These are phyloP conservation scores for Kokia cookei DNA, from an alignment of 441 rosid species.

Conservation along the genomic window DNA sequence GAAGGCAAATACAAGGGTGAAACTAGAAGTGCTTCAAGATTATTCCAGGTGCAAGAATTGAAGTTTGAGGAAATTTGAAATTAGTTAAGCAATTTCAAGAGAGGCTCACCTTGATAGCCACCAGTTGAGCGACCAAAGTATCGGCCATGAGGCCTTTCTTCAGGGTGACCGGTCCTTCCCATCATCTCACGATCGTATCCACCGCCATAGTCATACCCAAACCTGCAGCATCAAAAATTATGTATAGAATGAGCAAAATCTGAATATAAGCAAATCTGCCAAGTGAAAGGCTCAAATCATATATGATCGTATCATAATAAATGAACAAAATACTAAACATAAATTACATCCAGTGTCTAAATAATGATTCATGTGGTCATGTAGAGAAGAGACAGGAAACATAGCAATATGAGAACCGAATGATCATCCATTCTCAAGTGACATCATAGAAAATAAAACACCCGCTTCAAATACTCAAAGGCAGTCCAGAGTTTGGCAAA, in stretches of 20 bases:
- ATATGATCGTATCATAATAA: neutral
- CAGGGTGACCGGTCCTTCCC: conserved; percentile 65
- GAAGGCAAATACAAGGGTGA: neutral
- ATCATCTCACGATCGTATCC: conserved; percentile 91
- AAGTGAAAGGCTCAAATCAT: neutral
- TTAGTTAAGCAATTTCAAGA: conserved; percentile 19
- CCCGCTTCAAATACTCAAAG: neutral
- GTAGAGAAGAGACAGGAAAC: neutral
- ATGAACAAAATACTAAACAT: neutral
- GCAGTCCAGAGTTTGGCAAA: neutral
- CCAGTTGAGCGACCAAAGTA: conserved; percentile 53
- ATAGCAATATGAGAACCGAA: neutral
- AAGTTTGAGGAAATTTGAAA: neutral
- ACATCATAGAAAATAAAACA: neutral
- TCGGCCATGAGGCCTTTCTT: conserved; percentile 73
- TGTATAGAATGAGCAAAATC: neutral
- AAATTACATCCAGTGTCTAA: neutral
- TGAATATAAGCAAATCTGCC: neutral
- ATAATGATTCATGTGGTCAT: neutral
- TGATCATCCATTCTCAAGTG: neutral
- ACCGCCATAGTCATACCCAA: conserved; percentile 70
- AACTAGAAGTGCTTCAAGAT: neutral
- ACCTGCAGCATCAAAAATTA: conserved; percentile 33
- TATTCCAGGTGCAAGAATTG: neutral
- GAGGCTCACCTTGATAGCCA: conserved; percentile 44